Evolutionary conservation across 805 yeast genomes (phyloP).

Genomic region (Myxozyma monticola): DNA sequence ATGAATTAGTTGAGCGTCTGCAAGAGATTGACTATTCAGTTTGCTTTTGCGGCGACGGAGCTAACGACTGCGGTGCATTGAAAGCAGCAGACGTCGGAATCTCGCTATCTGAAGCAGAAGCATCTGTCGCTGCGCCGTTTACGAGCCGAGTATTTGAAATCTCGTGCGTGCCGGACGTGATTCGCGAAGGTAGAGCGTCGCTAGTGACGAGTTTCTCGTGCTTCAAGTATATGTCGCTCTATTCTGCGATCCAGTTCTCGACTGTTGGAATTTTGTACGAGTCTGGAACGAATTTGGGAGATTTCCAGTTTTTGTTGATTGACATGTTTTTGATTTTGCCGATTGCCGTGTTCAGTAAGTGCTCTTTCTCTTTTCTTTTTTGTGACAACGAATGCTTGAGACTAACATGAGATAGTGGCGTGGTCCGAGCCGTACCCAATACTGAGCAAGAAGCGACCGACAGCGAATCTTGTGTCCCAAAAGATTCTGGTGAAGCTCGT

Average conservation of each 20-base stretch:
- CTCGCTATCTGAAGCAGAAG: conserved; percentile 95
- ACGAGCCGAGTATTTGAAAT: conserved; percentile 89
- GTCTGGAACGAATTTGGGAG: conserved; percentile 91
- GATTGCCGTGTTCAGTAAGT: conserved; percentile 69
- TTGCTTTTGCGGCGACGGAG: conserved; percentile 99
- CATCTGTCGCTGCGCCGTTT: conserved; percentile 98
- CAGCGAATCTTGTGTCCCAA: conserved; percentile 88
- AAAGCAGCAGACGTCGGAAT: conserved; percentile 98
- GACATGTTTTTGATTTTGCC: conserved; percentile 90
- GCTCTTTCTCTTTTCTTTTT: not conserved
- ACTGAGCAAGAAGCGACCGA: conserved; percentile 75
- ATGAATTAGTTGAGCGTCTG: conserved; percentile 85
- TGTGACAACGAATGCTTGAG: not conserved
- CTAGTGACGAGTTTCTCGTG: conserved; percentile 94
- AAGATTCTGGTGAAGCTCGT: conserved; percentile 80
- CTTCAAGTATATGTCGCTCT: conserved; percentile 95
- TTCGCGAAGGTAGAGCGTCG: conserved; percentile 92
- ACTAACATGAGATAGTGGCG: conserved; percentile 58
- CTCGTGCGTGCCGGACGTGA: conserved; percentile 86
- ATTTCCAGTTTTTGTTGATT: conserved; percentile 92
- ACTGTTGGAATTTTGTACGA: conserved; percentile 82
- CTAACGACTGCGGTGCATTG: conserved; percentile 97
- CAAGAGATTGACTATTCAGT: conserved; percentile 86
- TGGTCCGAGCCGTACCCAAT: conserved; percentile 80
- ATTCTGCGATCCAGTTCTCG: conserved; percentile 93